Evolutionary conservation across 2,329 filamentous ascomycete genomes (phyloP).

Genomic region (Aureobasidium zeae): DNA sequence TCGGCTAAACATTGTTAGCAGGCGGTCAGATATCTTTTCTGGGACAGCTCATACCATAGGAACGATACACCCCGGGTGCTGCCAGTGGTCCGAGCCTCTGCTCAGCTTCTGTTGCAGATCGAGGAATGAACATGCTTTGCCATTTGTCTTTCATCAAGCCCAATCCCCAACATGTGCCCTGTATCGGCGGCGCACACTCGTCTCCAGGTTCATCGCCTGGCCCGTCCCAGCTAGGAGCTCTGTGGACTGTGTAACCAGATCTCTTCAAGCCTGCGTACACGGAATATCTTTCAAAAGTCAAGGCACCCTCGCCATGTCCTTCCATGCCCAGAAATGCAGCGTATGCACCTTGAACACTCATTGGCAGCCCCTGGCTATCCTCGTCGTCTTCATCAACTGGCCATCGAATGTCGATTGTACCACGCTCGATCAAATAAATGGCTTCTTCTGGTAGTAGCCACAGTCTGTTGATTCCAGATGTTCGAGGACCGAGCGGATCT

Average conservation of each 20-base stretch:
- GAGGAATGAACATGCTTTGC: constrained; percentile 6
- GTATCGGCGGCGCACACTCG: constrained; percentile 22
- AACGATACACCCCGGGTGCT: constrained; percentile 45
- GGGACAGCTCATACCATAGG: constrained; percentile 33
- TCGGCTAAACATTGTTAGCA: constrained; percentile 31
- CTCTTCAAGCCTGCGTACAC: constrained; percentile 82
- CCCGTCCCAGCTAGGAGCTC: constrained; percentile 47
- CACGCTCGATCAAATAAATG: constrained; percentile 79
- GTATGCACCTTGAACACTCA: constrained; percentile 88
- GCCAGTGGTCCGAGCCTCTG: constrained; percentile 39
- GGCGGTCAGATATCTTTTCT: not conserved
- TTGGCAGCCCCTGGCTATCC: constrained; percentile 59
- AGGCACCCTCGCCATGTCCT: constrained; percentile 38
- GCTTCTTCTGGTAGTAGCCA: constrained; percentile 92
- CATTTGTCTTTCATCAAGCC: constrained; percentile 7
- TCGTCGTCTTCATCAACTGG: constrained; percentile 41
- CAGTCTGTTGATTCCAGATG: constrained; percentile 31
- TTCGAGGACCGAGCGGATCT: constrained; percentile 27
- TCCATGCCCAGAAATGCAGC: constrained; percentile 69
- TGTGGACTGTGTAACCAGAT: constrained; percentile 68
- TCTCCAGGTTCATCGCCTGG: constrained; percentile 19
- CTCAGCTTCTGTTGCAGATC: not conserved
- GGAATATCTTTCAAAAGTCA: constrained; percentile 70
- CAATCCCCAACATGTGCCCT: constrained; percentile 3
- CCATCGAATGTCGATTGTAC: constrained; percentile 81